A percentile compares a stretch with the other conserved stretches of the same genome.
Evolutionary conservation across 1,139 yeast species (phyloP).

Genomic region (Candida labiduridarum): DNA sequence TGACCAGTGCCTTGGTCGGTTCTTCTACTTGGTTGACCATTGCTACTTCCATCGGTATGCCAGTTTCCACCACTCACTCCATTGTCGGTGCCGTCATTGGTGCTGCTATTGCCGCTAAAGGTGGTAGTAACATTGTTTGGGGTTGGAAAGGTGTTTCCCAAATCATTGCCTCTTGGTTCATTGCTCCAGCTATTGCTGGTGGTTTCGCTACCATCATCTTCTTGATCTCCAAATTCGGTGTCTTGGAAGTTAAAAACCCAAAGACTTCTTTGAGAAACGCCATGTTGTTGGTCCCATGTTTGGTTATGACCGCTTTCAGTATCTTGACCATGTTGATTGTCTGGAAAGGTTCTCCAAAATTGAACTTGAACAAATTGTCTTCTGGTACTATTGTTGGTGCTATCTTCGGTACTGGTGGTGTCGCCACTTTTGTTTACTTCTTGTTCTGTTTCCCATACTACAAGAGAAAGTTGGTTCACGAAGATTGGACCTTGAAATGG

Average conservation of each 20-base stretch:
- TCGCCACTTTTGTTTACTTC: constrained; percentile 53
- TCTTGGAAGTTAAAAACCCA: constrained; percentile 58
- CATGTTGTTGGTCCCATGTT: constrained; percentile 57
- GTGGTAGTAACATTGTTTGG: constrained; percentile 62
- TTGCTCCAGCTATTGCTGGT: constrained; percentile 78
- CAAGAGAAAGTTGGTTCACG: constrained; percentile 58
- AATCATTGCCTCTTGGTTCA: constrained; percentile 79
- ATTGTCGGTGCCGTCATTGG: constrained; percentile 81
- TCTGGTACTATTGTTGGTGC: constrained; percentile 55
- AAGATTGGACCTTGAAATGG: constrained; percentile 70
- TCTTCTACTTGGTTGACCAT: constrained; percentile 72
- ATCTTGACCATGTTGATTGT: constrained; percentile 62
- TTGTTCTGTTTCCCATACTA: constrained; percentile 64
- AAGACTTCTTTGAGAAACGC: constrained; percentile 53
- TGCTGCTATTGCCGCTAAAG: constrained; percentile 71
- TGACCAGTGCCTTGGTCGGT: constrained; percentile 77
- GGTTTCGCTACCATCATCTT: constrained; percentile 60
- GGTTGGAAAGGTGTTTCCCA: constrained; percentile 77
- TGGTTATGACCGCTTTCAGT: constrained; percentile 63
- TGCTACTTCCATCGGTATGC: constrained; percentile 71
- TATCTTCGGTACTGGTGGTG: constrained; percentile 65
- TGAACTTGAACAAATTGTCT: constrained; percentile 55
- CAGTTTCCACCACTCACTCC: constrained; percentile 80
- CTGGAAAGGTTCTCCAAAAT: constrained; percentile 76
- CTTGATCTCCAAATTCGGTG: constrained; percentile 58